Base-by-base conservation (phyloP, 169 alveolate genomes). In the Plasmodium vivax region DNA sequence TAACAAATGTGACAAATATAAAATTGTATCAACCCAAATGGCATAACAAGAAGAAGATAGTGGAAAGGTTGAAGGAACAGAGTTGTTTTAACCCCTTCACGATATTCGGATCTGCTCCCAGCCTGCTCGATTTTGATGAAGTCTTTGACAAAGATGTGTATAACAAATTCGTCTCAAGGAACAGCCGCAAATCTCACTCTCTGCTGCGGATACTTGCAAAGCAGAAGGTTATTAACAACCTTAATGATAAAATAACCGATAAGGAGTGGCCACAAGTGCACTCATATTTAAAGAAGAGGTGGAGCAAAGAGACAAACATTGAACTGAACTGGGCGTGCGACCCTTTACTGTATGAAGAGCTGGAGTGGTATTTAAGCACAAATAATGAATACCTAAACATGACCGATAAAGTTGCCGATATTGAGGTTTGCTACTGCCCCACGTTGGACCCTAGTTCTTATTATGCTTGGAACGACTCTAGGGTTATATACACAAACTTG, bases 61-160 rank as follows among this genome's bases (percentile, higher is more conserved):
- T 92, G 62, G 94, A 95, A 56, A 93, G 96, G 85, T 79, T 96
- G 51, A 93, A 85, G 32, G 96, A 83, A 73, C 98, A 97, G 92
- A 94, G 95, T 47, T 75, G 83, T 34, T 97, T 97, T 97, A 97
- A 97, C 74, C 98, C 98, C 12, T 97, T 97, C 71, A 96, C 98
- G 2, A 96, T 97, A n/a, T 97, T 97, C 82, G 98, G 98, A 34
- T 95, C 97, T 19, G 94, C 98, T 7, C 96, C 96, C 77, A 97
- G 97, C 12, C 92, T 94, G n/a, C 96, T 96, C 8, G 94, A 93
- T 51, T 73, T 96, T 68, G 91, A 95, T 32, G 98, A 97, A 62
- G 96, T 97, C 3, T 96, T 97, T 85, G 96, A 95, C 80, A 82
- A 90, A 71, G 93, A 87, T 84, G 96, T 91, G 80, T 96, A 93